Evolutionary conservation across 139 green algal species (phyloP).

Genomic region (Monoraphidium neglectum): DNA sequence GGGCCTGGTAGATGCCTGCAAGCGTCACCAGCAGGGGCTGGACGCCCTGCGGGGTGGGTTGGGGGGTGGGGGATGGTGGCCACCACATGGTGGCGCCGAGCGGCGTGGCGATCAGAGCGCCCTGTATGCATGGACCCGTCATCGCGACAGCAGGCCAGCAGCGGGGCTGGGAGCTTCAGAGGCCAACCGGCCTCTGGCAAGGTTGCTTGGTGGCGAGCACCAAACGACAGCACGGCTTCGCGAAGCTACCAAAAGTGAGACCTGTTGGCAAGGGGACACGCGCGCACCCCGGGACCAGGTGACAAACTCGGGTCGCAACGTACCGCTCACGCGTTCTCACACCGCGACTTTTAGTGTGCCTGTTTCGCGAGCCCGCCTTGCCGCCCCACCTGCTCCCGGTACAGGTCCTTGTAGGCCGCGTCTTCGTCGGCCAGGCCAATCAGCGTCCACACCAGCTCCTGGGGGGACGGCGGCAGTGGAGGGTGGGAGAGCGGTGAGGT

Average conservation of each 20-base stretch:
- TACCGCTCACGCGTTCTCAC: background rate
- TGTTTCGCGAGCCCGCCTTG: no score
- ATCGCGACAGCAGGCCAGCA: no score
- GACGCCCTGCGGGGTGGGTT: slow-evolving; percentile 3
- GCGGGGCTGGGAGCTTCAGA: no score
- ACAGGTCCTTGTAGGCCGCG: slow-evolving; percentile 25
- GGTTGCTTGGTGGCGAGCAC: no score
- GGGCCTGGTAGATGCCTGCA: slow-evolving; percentile 37
- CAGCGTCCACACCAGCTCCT: slow-evolving; percentile 45
- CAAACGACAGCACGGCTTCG: no score
- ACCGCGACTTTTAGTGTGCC: background rate
- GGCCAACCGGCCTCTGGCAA: no score
- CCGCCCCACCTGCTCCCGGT: slow-evolving; percentile 1
- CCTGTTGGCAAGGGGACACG: no score
- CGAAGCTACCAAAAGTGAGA: no score
- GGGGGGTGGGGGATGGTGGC: no score
- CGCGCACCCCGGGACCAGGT: no score
- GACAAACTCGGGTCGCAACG: background rate
- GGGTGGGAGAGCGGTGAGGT: background rate
- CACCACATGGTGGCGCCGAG: background rate
- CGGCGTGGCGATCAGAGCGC: no score
- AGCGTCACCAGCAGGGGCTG: slow-evolving; percentile 19
- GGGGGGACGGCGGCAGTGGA: background rate
- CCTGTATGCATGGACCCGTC: no score
- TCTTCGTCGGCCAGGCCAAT: slow-evolving; percentile 35